phyloP scores from a whole-genome alignment of 768 basidiomycete species.

The Naganishia onofrii region DNA sequence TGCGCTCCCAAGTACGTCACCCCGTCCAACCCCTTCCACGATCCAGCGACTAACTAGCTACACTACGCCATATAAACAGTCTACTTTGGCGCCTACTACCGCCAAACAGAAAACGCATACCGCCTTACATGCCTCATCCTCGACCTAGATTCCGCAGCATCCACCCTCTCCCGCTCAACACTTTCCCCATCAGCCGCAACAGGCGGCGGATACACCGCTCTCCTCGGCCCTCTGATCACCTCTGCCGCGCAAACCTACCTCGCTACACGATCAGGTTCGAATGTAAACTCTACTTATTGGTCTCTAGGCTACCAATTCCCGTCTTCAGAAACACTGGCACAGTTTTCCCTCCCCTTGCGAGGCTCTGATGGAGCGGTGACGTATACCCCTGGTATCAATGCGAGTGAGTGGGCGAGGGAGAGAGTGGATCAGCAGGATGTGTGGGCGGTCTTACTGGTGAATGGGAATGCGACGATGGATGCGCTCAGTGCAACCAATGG shows the following conservation, averaged over 20 bases:
- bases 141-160: slow-evolving; percentile 48
- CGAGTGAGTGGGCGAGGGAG: slow-evolving; percentile 38
- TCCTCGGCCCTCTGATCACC: slow-evolving; percentile 46
- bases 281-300: slow-evolving; percentile 30
- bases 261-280: slow-evolving; percentile 16
- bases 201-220: slow-evolving; percentile 39
- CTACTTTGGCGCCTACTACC: slow-evolving; percentile 50
- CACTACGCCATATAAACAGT: slow-evolving; percentile 36
- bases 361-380: slow-evolving; percentile 17
- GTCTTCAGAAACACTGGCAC: slow-evolving; percentile 28
- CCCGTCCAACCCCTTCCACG: neutral
- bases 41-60: neutral
- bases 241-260: slow-evolving; percentile 28
- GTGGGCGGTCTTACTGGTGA: slow-evolving; percentile 44
- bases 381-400: slow-evolving; percentile 41
- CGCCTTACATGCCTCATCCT: slow-evolving; percentile 47
- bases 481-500: slow-evolving; percentile 41
- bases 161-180: slow-evolving; percentile 30
- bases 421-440: slow-evolving; percentile 44
- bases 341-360: slow-evolving; percentile 33
- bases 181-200: slow-evolving; percentile 33
- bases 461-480: slow-evolving; percentile 48
- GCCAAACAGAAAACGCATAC: slow-evolving; percentile 42
- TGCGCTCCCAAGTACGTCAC: neutral
- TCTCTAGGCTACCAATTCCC: slow-evolving; percentile 43